A percentile compares a stretch with the other conserved stretches of the same genome.
phyloP scores from a whole-genome alignment of 495 filamentous ascomycete genomes.

The Penicillium ochrochloron region DNA sequence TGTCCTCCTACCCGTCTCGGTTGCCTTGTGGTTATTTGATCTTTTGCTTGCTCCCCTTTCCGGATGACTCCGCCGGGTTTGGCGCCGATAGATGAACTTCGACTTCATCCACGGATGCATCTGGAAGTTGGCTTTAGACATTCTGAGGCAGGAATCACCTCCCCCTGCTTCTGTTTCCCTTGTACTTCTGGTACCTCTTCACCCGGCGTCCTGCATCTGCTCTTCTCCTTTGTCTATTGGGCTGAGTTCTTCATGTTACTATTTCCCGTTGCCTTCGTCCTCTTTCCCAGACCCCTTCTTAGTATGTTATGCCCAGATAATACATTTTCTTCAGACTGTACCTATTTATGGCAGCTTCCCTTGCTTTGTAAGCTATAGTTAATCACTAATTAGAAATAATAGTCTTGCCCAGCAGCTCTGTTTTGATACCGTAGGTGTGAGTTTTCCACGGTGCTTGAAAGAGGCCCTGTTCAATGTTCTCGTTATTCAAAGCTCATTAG shows the following conservation, averaged over 20 bases:
- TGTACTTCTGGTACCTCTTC: conserved; percentile 36
- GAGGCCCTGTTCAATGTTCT: neutral
- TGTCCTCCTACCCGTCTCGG: conserved; percentile 26
- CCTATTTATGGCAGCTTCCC: conserved; percentile 10
- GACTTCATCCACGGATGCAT: conserved; percentile 27
- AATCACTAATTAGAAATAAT: neutral
- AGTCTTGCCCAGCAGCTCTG: neutral
- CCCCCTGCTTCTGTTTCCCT: conserved; percentile 26
- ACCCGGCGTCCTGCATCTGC: conserved; percentile 48
- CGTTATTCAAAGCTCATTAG: neutral
- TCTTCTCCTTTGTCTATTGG: conserved; percentile 34
- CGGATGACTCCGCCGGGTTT: conserved; percentile 13
- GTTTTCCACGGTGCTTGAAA: neutral
- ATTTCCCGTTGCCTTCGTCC: conserved; percentile 19
- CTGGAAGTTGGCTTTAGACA: conserved; percentile 45
- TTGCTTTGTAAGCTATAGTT: neutral
- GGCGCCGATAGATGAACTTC: conserved; percentile 17
- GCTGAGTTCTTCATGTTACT: conserved; percentile 37
- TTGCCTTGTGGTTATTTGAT: conserved; percentile 28
- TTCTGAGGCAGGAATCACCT: conserved; percentile 38
- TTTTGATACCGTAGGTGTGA: neutral
- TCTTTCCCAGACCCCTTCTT: conserved; percentile 27
- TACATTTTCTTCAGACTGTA: conserved; percentile 38
- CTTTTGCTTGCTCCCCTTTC: conserved; percentile 20
- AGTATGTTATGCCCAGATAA: conserved; percentile 52